phyloP scores from a whole-genome alignment of 2,329 filamentous ascomycete species.

The Aureobasidium sp. region DNA sequence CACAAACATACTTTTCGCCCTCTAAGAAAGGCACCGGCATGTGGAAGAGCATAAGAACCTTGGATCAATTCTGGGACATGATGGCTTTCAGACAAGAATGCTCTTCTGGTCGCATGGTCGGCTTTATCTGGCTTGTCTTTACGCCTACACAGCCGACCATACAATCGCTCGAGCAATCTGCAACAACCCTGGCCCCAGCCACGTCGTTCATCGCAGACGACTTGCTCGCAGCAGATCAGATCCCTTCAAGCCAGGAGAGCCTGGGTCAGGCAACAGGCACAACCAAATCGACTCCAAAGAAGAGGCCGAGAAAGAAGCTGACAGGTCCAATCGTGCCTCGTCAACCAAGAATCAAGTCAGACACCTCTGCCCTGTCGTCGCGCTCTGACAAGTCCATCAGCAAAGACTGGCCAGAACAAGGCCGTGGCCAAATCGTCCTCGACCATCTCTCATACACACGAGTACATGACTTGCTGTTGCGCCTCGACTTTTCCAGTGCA shows the following conservation, averaged over 20 bases:
- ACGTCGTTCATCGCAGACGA: conserved; percentile 1
- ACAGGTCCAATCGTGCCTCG: conserved; percentile 57
- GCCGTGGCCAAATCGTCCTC: conserved; percentile 58
- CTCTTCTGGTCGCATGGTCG: conserved; percentile 82
- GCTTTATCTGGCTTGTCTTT: conserved; percentile 90
- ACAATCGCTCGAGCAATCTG: neutral
- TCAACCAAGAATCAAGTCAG: conserved; percentile 55
- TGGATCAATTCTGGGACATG: conserved; percentile 97
- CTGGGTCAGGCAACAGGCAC: neutral
- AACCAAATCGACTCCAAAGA: conserved; percentile 20
- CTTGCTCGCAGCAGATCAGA: neutral
- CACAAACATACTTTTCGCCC: conserved; percentile 25
- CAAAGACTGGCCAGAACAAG: conserved; percentile 58
- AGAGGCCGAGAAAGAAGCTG: conserved; percentile 36
- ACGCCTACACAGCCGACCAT: conserved; percentile 39
- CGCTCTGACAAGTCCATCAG: conserved; percentile 51
- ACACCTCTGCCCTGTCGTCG: conserved; percentile 33
- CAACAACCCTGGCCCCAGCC: neutral
- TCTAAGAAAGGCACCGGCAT: conserved; percentile 50
- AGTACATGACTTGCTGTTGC: conserved; percentile 61
- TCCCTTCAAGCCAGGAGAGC: neutral
- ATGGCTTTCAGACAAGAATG: conserved; percentile 97
- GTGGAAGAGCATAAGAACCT: conserved; percentile 75
- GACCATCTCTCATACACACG: conserved; percentile 60
- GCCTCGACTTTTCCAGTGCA: conserved; percentile 64